Evolutionary conservation across 495 filamentous ascomycete genomes (phyloP), one percentile per base, ranked within the genome.

Genomic region (Hypoxylon fragiforme): DNA sequence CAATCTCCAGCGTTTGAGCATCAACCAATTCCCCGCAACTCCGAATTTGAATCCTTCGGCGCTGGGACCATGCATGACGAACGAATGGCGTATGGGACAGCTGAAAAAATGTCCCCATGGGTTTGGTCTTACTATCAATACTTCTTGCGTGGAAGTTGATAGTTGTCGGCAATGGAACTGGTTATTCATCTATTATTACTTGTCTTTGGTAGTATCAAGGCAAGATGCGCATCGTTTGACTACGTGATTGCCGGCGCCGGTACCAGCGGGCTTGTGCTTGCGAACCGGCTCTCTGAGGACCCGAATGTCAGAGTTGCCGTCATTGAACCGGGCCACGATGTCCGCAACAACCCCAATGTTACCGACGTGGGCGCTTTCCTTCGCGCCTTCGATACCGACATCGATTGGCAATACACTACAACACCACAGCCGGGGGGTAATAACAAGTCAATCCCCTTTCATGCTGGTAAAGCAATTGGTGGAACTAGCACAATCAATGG

Each of bases 401-500:
- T 82, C 22, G 77, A 82, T 62, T 84, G 78, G 78, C 59, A 72
- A 21, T 84, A 81, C 37, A 44, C 70, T 28, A 76, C 74, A 6
- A 68, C 62, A 8, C 65, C 71, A 26, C 79, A 84, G 60, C 60
- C 54, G 13, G 75, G 73, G 45, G 73, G 64, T 0, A 66, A 57
- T 2, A 67, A 70, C 11, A 47, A 48, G 3, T 36, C 50, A 1
- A 70, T 80, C 14, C 62, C 57, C 7, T 69, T 76, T 21, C 67
- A 74, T 15, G 68, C 74, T 32, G 79, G 81, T 15, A 81, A 78
- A 55, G 78, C 75, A 0, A 69, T 81, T 14, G 77, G 75, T 14
- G 80, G 81, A 4, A 77, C 77, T 4, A 80, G 76, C 48, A 67
- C 70, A 14, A 78, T 81, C 47, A 82, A 81, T 59, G 78, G 77